Base-by-base conservation (phyloP, 73 alveolate genomes). In the Chromera velia region DNA sequence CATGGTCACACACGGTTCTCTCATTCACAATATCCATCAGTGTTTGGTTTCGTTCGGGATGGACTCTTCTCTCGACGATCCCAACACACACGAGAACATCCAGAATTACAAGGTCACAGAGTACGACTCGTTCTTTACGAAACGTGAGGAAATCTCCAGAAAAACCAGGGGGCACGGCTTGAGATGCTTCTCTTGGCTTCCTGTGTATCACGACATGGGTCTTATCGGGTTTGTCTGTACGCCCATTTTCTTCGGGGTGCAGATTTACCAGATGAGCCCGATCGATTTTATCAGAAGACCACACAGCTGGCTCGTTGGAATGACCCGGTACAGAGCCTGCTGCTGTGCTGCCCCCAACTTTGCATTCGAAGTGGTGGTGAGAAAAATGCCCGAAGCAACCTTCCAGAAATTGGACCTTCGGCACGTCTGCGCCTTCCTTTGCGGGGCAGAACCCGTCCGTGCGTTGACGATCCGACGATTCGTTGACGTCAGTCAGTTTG, bases 1-100 rank as follows among this genome's bases (percentile, higher is more conserved):
- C 46, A 65, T 47, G n/a, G 46, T 72, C 32, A 33, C 80, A 9
- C 80, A 72, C 64, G 49, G 30, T 19, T 72, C 80, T 4, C 55
- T 40, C 22, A 4, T 40, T 4, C 55, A 40, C 55, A 40, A 40
- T 13, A 13, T 40, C 55, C 55, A 40, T 13, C 13, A 13, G 22
- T 40, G 55, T 13, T 7, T 40, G 22, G 13, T 13, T 4, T 4
- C 55, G 22, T 40, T 7, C 55, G 55, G 55, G 22, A 7, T 4
- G 55, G 55, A 40, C 55, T 7, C 22, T 13, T 7, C 4, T 4
- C 55, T 40, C 55, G 55, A 40, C 55, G 55, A 40, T 13, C 55
- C 55, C 55, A 40, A 4, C 55, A 40, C 13, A 4, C 55, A 4
- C 55, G 13, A 40, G 22, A 40, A 7, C 55, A 40, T 13, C 4